These are phyloP conservation scores for Pterocarpus santalinus DNA, from an alignment of 306 rosid species.

Conservation along the genomic window DNA sequence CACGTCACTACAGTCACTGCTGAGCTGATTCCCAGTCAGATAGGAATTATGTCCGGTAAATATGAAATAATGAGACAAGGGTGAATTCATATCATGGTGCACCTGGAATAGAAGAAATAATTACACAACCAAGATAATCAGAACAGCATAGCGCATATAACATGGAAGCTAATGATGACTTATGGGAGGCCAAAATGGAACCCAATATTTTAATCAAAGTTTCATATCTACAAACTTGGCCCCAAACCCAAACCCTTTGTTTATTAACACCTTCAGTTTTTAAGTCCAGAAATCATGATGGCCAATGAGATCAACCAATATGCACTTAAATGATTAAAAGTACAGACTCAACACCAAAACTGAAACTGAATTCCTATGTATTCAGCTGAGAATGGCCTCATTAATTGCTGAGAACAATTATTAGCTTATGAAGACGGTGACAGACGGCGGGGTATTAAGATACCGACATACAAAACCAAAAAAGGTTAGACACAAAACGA, in stretches of 20 bases:
- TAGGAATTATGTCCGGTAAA: slow-evolving; percentile 95
- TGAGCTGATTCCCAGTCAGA: slow-evolving; percentile 95
- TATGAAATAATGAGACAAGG: slow-evolving; percentile 89
- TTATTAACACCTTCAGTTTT: slow-evolving; percentile 14
- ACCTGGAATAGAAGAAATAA: slow-evolving; percentile 61
- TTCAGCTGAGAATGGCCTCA: neutral
- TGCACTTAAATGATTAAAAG: slow-evolving; percentile 9
- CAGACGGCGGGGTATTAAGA: neutral
- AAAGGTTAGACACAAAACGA: neutral
- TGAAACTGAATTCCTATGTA: slow-evolving; percentile 9
- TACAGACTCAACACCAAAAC: neutral
- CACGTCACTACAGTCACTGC: slow-evolving; percentile 90
- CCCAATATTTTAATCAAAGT: slow-evolving; percentile 1
- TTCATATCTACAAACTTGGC: neutral
- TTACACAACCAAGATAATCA: slow-evolving; percentile 32
- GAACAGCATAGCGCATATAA: slow-evolving; percentile 3
- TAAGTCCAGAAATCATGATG: neutral
- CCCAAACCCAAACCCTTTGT: slow-evolving; percentile 8
- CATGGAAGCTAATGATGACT: neutral
- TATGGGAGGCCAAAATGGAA: neutral
- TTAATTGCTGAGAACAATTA: neutral
- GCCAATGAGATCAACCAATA: neutral
- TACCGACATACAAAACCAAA: neutral
- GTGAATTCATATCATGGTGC: slow-evolving; percentile 84
- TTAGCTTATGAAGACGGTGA: neutral